These are phyloP conservation scores for Plasmodium berghei DNA, from an alignment of 169 alveolate species.

Conservation along the genomic window DNA sequence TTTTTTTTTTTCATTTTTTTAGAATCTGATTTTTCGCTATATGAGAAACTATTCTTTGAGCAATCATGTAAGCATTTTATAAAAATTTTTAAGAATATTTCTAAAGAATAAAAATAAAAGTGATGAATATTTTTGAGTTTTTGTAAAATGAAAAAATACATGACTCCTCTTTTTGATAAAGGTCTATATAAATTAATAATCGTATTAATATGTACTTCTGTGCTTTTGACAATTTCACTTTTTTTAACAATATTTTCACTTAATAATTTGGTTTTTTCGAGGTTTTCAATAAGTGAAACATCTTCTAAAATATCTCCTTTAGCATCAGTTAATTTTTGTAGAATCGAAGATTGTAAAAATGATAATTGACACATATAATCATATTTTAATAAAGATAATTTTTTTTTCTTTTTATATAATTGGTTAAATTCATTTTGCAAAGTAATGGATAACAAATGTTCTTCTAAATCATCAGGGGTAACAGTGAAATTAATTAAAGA, in stretches of 20 bases:
- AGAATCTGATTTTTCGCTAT: constrained; percentile 66
- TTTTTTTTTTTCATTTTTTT: constrained; percentile 51
- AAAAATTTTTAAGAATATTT: constrained; percentile 93
- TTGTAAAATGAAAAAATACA: constrained; percentile 93
- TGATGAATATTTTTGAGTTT: constrained; percentile 84
- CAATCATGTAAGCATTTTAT: constrained; percentile 95
- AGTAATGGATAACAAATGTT: constrained; percentile 94
- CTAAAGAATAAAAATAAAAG: constrained; percentile 91
- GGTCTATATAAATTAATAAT: constrained; percentile 96
- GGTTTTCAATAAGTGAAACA: constrained; percentile 93
- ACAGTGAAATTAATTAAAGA: constrained; percentile 95
- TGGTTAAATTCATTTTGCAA: constrained; percentile 96
- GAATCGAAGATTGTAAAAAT: constrained; percentile 93
- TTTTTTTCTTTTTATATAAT: constrained; percentile 91
- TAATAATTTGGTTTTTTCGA: constrained; percentile 94
- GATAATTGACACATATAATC: constrained; percentile 94
- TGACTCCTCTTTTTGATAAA: constrained; percentile 94
- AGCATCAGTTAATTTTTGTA: constrained; percentile 92
- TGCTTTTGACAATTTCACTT: constrained; percentile 94
- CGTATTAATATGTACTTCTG: constrained; percentile 94
- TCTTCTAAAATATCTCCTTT: constrained; percentile 95
- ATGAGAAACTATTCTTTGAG: constrained; percentile 80
- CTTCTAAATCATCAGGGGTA: constrained; percentile 94
- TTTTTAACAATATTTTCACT: constrained; percentile 95
- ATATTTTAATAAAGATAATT: constrained; percentile 95